phyloP scores from a whole-genome alignment of 2,329 filamentous ascomycete genomes.

The Teratosphaeria pseudoeucalypti region DNA sequence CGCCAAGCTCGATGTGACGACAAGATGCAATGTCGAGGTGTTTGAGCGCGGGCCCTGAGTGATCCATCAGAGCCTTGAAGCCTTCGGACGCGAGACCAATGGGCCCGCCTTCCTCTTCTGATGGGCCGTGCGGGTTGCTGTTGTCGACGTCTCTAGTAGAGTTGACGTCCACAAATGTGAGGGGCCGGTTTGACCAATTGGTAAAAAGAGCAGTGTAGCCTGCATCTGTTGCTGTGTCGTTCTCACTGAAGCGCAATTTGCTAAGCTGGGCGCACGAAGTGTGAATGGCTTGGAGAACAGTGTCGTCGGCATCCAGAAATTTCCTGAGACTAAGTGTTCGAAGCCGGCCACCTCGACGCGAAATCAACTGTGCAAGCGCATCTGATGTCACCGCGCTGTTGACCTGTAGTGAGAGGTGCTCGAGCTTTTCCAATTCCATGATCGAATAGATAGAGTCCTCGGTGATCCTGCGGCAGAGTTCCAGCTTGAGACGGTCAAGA shows the following conservation, averaged over 20 bases:
- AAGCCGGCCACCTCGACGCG: conserved; percentile 54
- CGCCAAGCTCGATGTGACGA: conserved; percentile 62
- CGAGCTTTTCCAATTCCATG: conserved; percentile 48
- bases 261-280: conserved; percentile 54
- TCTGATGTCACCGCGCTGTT: conserved; percentile 46
- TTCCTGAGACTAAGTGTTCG: conserved; percentile 66
- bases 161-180: conserved; percentile 63
- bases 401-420: conserved; percentile 67
- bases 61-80: conserved; percentile 72
- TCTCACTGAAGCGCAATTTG: conserved; percentile 76
- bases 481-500: conserved; percentile 66
- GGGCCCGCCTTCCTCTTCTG: conserved; percentile 30
- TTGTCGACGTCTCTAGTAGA: conserved; percentile 70
- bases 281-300: conserved; percentile 61
- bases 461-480: conserved; percentile 65
- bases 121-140: conserved; percentile 51
- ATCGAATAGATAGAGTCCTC: conserved; percentile 57
- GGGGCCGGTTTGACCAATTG: conserved; percentile 61
- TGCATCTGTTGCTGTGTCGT: conserved; percentile 62
- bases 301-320: conserved; percentile 57
- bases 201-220: conserved; percentile 65
- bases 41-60: conserved; percentile 59
- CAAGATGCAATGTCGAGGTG: conserved; percentile 72
- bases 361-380: conserved; percentile 51
- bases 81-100: conserved; percentile 66